These are phyloP conservation scores for Penicillium olsonii DNA, from an alignment of 2,329 filamentous ascomycete species.

Conservation along the genomic window DNA sequence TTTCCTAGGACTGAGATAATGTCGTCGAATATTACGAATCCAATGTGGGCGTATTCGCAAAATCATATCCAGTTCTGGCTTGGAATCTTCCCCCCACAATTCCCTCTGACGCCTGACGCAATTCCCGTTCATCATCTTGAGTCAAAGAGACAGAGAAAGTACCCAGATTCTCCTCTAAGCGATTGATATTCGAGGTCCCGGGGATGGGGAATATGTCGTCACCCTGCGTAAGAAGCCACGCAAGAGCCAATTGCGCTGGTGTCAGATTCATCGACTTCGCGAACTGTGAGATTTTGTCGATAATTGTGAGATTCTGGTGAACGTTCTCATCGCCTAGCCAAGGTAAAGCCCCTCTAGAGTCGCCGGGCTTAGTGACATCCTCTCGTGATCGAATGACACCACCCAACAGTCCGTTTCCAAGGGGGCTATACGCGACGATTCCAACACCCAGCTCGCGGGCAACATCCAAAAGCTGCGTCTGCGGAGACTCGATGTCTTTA, in stretches of 20 bases:
- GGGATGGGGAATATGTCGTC: conserved; percentile 63
- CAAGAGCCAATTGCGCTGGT: conserved; percentile 59
- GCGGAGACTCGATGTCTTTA: conserved; percentile 49
- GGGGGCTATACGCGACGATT: conserved; percentile 46
- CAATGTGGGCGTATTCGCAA: conserved; percentile 18
- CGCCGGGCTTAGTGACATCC: conserved; percentile 41
- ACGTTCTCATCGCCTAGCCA: conserved; percentile 58
- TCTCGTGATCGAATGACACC: conserved; percentile 40
- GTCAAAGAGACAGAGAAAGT: conserved; percentile 19
- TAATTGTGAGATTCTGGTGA: conserved; percentile 56
- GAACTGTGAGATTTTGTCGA: conserved; percentile 52
- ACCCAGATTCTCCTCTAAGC: conserved; percentile 48
- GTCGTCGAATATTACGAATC: not conserved
- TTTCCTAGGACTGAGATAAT: not conserved
- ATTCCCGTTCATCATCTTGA: conserved; percentile 13
- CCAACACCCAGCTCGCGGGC: conserved; percentile 39
- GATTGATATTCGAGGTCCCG: conserved; percentile 52
- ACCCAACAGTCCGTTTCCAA: conserved; percentile 49
- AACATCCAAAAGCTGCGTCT: conserved; percentile 27
- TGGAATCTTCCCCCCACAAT: conserved; percentile 19
- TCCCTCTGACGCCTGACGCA: conserved; percentile 10
- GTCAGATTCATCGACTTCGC: conserved; percentile 58
- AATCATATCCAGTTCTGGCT: conserved; percentile 13
- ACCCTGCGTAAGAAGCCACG: conserved; percentile 64
- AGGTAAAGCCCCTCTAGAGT: conserved; percentile 50